Conservation (phyloP, 495 filamentous ascomycete species). For the Trypethelium eluteriae region DNA sequence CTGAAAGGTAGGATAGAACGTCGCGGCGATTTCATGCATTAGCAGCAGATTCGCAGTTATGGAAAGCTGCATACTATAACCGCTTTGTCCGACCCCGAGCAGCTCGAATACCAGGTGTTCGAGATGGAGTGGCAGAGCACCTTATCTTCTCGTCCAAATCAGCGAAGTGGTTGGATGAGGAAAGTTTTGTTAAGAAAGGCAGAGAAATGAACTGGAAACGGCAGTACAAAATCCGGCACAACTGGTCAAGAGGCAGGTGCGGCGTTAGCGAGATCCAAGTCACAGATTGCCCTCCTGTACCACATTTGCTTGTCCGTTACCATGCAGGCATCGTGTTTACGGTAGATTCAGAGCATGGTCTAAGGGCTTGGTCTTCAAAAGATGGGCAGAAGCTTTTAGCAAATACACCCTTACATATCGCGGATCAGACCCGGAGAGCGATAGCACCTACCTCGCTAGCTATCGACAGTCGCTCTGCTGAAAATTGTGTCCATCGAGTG, state of each 20-base stretch:
- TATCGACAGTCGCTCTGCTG: constrained; percentile 38
- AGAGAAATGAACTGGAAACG: constrained; percentile 71
- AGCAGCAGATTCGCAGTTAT: constrained; percentile 75
- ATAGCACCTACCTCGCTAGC: constrained; percentile 61
- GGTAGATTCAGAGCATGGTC: constrained; percentile 58
- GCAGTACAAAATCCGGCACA: constrained; percentile 82
- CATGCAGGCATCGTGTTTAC: constrained; percentile 70
- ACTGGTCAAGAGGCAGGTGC: constrained; percentile 83
- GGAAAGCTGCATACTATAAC: constrained; percentile 83
- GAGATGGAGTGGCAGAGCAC: constrained; percentile 37
- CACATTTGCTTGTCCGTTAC: constrained; percentile 61
- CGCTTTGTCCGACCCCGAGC: constrained; percentile 83
- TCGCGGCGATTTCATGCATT: constrained; percentile 73
- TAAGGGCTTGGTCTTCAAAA: constrained; percentile 72
- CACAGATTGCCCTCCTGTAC: constrained; percentile 43
- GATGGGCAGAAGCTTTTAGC: constrained; percentile 49
- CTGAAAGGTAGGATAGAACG: constrained; percentile 42
- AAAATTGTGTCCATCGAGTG: constrained; percentile 41
- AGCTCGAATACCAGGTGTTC: constrained; percentile 62
- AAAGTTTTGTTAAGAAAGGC: constrained; percentile 47
- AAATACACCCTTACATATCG: constrained; percentile 27
- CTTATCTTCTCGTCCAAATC: constrained; percentile 62
- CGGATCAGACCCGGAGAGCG: constrained; percentile 29
- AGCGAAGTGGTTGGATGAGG: constrained; percentile 78
- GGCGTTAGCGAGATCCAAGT: constrained; percentile 69